Conservation (phyloP, 306 rosid genomes). For the Gleditsia sinensis region DNA sequence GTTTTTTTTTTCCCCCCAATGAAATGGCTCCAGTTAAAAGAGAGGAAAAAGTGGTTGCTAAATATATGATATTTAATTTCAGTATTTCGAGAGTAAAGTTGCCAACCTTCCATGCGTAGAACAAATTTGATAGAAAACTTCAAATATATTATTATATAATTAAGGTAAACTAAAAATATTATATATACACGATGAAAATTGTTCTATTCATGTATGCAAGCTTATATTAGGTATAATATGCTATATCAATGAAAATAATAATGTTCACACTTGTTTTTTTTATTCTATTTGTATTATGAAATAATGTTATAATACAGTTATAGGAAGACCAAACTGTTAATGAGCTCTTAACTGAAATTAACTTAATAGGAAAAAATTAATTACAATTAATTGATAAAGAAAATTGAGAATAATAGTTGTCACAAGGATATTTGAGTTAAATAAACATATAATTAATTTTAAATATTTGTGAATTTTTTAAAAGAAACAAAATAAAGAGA, state of each 20-base stretch:
- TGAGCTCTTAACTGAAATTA: not conserved
- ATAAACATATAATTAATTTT: too few species aligned
- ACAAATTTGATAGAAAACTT: not conserved
- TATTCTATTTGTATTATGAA: not conserved
- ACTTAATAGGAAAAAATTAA: not conserved
- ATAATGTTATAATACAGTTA: not conserved
- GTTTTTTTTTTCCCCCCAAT: too few species aligned
- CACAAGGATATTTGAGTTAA: too few species aligned
- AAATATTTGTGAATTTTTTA: too few species aligned
- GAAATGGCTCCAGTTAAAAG: too few species aligned
- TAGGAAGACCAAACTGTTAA: too few species aligned
- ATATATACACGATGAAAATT: too few species aligned
- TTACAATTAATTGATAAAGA: not conserved
- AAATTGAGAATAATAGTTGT: not conserved
- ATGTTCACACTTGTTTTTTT: not conserved
- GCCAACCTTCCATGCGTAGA: too few species aligned
- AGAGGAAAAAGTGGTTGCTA: too few species aligned
- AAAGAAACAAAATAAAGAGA: too few species aligned
- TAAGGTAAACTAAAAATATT: not conserved
- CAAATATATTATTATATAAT: not conserved
- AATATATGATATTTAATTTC: too few species aligned
- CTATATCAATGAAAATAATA: not conserved
- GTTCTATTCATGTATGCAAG: not conserved
- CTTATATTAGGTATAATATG: not conserved
- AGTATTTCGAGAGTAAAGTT: too few species aligned